These are phyloP conservation scores for Cinnamomum chago DNA, from an alignment of 164 flowering plant species.

Conservation along the genomic window DNA sequence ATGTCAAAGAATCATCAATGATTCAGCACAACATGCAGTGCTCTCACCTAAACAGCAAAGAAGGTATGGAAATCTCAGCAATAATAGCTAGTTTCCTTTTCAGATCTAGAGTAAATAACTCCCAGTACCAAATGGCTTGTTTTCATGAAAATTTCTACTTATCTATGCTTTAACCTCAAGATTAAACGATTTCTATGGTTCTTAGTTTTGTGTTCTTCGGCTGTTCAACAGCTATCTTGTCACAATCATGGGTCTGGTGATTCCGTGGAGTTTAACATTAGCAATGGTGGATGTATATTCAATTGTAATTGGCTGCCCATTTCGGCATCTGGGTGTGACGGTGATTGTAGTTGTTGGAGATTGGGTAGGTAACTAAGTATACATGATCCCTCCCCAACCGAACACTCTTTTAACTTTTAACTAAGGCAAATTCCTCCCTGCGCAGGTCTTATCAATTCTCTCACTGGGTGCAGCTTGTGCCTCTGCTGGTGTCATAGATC, in stretches of 20 bases:
- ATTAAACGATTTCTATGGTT: background rate
- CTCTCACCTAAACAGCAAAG: no score
- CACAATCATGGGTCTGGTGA: constrained; percentile 70
- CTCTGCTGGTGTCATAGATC: constrained; percentile 53
- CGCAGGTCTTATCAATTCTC: constrained; percentile 56
- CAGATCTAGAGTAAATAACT: no score
- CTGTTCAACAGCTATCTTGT: constrained; percentile 57
- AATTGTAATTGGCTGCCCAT: constrained; percentile 37
- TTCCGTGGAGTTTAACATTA: constrained; percentile 77
- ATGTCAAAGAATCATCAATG: no score
- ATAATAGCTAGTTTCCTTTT: no score
- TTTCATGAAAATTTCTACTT: no score
- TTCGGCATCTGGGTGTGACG: constrained; percentile 55
- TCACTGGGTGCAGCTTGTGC: constrained; percentile 69
- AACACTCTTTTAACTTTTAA: background rate
- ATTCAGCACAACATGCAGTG: no score
- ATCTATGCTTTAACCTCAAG: background rate
- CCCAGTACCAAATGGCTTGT: no score
- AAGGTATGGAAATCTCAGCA: no score
- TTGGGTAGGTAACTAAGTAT: constrained; percentile 37
- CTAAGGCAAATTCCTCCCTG: background rate
- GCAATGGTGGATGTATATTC: constrained; percentile 66
- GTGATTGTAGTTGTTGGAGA: constrained; percentile 57
- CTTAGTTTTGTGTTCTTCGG: background rate
- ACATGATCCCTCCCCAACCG: background rate